Conservation (phyloP, 805 yeast genomes). For the Candida yuanshanica region DNA sequence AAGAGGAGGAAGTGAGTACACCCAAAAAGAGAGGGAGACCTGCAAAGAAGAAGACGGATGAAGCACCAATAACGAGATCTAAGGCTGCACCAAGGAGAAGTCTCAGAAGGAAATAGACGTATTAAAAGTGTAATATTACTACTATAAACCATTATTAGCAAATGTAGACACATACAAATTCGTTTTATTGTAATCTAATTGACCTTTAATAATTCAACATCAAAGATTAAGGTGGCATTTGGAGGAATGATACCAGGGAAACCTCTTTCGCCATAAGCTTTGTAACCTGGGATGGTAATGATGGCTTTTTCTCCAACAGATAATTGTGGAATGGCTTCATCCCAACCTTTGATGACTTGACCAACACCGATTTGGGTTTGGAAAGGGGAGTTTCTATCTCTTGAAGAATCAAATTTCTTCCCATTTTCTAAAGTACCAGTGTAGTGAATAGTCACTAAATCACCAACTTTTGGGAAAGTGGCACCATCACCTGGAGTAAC, state of each 20-base stretch:
- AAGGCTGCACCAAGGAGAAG: conserved; percentile 13
- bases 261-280: conserved; percentile 93
- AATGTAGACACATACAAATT: not conserved
- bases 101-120: conserved; percentile 9
- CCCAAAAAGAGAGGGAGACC: conserved; percentile 1
- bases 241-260: conserved; percentile 97
- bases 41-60: conserved; percentile 1
- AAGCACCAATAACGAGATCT: conserved; percentile 8
- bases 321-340: conserved; percentile 86
- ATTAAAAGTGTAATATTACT: too few relatives aligned
- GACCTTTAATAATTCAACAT: conserved; percentile 60
- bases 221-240: conserved; percentile 86
- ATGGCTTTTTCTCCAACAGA: conserved; percentile 91
- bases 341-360: conserved; percentile 97
- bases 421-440: conserved; percentile 94
- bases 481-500: conserved; percentile 61
- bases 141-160: not conserved
- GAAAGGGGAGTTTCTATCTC: conserved; percentile 94
- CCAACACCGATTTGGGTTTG: conserved; percentile 93
- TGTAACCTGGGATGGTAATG: conserved; percentile 86
- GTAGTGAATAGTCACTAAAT: conserved; percentile 89
- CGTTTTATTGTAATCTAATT: conserved; percentile 24
- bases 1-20: conserved; percentile 3
- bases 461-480: conserved; percentile 83
- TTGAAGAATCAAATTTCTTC: conserved; percentile 91